Conservation (phyloP, 1,139 yeast genomes). For the Pneumocystis sp. region DNA sequence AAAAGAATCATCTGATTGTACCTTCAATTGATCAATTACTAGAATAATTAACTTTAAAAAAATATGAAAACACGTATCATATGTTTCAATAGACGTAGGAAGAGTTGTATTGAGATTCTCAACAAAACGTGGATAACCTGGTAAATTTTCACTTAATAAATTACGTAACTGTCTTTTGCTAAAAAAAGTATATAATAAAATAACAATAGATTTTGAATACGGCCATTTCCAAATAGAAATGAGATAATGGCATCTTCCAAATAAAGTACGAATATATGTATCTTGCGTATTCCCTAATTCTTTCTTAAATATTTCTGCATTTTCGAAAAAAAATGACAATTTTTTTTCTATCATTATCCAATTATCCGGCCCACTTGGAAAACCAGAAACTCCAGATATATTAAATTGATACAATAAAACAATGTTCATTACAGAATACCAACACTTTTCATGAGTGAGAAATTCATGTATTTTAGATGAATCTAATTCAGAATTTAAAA, state of each 20-base stretch:
- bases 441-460: constrained; percentile 9
- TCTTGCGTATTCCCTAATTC: constrained; percentile 5
- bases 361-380: neutral
- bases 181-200: constrained; percentile 15
- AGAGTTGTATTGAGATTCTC: constrained; percentile 7
- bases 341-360: constrained; percentile 13
- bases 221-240: constrained; percentile 16
- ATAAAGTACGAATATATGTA: constrained; percentile 13
- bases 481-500: constrained; percentile 1
- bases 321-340: constrained; percentile 9
- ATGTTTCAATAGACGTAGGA: constrained; percentile 11
- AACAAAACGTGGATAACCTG: constrained; percentile 15
- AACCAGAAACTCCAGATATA: constrained; percentile 5
- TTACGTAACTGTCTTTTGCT: constrained; percentile 14
- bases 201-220: constrained; percentile 12
- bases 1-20: neutral
- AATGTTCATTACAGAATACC: constrained; percentile 14
- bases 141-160: constrained; percentile 10
- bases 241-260: constrained; percentile 16
- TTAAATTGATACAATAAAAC: constrained; percentile 15
- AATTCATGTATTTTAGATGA: neutral
- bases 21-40: constrained; percentile 7
- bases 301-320: constrained; percentile 3
- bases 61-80: constrained; percentile 17
- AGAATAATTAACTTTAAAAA: constrained; percentile 13